Percentiles rank a stretch among this genome's conserved stretches.
These are phyloP conservation scores for Trifolium dubium DNA, from an alignment of 306 rosid species.

Conservation along the genomic window DNA sequence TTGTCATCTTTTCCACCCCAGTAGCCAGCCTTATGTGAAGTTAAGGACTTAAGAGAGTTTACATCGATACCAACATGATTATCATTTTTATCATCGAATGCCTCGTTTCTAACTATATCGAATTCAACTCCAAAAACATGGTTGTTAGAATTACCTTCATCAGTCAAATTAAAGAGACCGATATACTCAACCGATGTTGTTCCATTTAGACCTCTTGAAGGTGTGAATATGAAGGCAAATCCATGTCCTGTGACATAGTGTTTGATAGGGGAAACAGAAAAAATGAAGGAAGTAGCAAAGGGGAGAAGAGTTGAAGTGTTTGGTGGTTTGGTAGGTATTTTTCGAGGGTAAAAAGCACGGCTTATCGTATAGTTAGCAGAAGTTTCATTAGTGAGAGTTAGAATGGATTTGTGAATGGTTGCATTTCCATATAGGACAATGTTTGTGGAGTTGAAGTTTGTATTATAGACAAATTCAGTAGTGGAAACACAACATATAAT, in stretches of 20 bases:
- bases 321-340: conserved; percentile 46
- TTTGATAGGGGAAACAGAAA: conserved; percentile 47
- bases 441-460: conserved; percentile 59
- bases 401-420: conserved; percentile 50
- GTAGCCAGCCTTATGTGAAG: conserved; percentile 52
- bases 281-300: conserved; percentile 66
- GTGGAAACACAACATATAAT: conserved; percentile 40
- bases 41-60: conserved; percentile 52
- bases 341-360: conserved; percentile 56
- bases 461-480: conserved; percentile 63
- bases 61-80: conserved; percentile 63
- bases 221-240: conserved; percentile 54
- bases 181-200: conserved; percentile 51
- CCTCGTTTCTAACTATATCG: conserved; percentile 50
- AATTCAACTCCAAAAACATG: conserved; percentile 59
- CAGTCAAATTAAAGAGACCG: conserved; percentile 52
- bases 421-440: conserved; percentile 51
- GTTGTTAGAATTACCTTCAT: conserved; percentile 44
- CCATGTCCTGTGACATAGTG: conserved; percentile 53
- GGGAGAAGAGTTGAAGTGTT: conserved; percentile 49
- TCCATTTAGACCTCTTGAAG: conserved; percentile 47
- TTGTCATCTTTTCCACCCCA: conserved; percentile 51
- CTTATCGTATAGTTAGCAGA: conserved; percentile 48
- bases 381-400: conserved; percentile 51
- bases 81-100: conserved; percentile 46